A percentile compares a stretch with the other conserved stretches of the same genome.
Conservation (phyloP, 148 eudicot genomes). For the Vaccinium macrocarpon region DNA sequence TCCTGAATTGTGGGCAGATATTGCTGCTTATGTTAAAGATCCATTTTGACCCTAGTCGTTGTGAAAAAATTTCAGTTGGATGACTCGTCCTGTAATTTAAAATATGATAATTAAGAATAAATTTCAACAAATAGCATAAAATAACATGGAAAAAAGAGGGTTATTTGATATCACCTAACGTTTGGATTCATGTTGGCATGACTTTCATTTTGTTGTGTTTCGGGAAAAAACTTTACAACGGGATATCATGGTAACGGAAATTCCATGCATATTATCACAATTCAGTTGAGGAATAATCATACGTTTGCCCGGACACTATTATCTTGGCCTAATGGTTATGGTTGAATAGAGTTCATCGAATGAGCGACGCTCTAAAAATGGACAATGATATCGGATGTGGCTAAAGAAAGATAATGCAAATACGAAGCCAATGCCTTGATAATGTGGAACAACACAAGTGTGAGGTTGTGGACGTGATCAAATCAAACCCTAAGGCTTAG, state of each 20-base stretch:
- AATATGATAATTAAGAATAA: not conserved
- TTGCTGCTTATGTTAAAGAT: not conserved
- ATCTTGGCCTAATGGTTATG: too few species aligned
- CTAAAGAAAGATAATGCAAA: not conserved
- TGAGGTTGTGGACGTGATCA: slow-evolving; percentile 31
- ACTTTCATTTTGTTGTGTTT: too few species aligned
- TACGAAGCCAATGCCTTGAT: not conserved
- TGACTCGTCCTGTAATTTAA: not conserved
- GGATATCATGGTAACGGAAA: too few species aligned
- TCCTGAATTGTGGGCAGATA: not conserved
- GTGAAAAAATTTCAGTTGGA: not conserved
- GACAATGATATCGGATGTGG: not conserved
- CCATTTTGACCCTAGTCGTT: not conserved
- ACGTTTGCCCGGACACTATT: too few species aligned
- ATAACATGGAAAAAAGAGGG: too few species aligned
- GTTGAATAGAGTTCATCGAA: too few species aligned
- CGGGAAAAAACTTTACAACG: too few species aligned
- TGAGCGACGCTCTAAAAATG: too few species aligned
- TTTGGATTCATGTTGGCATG: too few species aligned
- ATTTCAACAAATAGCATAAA: not conserved
- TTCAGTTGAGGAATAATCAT: too few species aligned
- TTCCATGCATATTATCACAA: too few species aligned
- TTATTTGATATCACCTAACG: too few species aligned
- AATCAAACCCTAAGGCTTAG: slow-evolving; percentile 15
- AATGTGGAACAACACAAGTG: not conserved